Conservation (phyloP, 192 early-diverging fungal genomes). For the Backusella morwellensis region DNA sequence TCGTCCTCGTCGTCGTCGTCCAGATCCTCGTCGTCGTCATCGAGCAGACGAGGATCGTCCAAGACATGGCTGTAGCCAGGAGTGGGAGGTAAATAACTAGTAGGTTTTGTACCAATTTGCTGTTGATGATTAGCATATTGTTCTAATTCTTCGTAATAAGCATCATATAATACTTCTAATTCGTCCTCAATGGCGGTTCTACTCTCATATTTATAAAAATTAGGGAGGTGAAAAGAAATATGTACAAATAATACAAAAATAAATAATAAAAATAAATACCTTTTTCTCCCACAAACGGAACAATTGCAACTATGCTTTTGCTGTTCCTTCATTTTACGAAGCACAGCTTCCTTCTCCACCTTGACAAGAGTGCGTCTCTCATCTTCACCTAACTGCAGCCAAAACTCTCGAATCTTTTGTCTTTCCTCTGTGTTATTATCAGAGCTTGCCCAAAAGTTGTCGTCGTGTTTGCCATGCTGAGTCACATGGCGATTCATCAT, state of each 20-base stretch:
- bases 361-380: conserved; percentile 78
- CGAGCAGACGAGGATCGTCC: conserved; percentile 30
- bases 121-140: conserved; percentile 80
- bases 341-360: conserved; percentile 82
- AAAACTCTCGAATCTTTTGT: conserved; percentile 80
- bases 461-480: conserved; percentile 7
- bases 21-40: conserved; percentile 24
- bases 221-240: background rate
- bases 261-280: conserved; percentile 44
- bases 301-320: conserved; percentile 84
- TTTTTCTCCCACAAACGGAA: conserved; percentile 76
- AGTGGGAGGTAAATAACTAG: conserved; percentile 3
- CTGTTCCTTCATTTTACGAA: conserved; percentile 90
- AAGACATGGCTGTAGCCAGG: conserved; percentile 3
- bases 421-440: conserved; percentile 73
- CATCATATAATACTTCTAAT: conserved; percentile 82
- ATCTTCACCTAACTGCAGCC: conserved; percentile 78
- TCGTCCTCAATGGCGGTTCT: conserved; percentile 84
- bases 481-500: conserved; percentile 18
- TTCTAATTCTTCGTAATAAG: conserved; percentile 88
- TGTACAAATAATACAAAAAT: background rate
- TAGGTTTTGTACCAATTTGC: conserved; percentile 6
- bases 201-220: background rate
- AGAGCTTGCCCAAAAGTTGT: conserved; percentile 61
- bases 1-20: conserved; percentile 38